Base-by-base conservation (phyloP, 768 basidiomycete species). In the Crepidotus variabilis region DNA sequence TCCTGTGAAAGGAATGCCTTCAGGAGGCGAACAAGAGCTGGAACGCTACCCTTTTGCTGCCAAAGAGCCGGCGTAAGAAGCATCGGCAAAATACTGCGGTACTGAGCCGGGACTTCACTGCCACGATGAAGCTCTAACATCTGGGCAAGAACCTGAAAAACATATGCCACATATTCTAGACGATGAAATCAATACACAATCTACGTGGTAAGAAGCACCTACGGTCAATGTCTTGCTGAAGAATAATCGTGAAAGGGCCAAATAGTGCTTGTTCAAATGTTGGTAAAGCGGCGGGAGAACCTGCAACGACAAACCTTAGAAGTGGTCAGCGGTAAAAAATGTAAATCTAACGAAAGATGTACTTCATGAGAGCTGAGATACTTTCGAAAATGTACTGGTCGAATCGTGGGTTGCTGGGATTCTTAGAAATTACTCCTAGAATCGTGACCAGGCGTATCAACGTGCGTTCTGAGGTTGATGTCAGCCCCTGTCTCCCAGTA, bases 311-410 rank as follows among this genome's bases (percentile, higher is more conserved):
- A 65, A 96, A 98, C 61, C 93, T n/a, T 93, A 50, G 20, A 51
- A 22, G 32, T 45, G 9, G 23, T 47, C 49, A 39, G 18, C 18
- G 50, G 56, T 52, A 10, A 43, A 43, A 43, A 22, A 55, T 23
- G 20, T 35, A n/a, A 36, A 50, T 56, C 51, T 18, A 23, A 1
- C 45, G 46, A 21, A 28, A 28, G n/a, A 58, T 71, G 24, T 55
- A 91, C 91, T 92, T 83, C 77, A 97, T 88, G 62, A 99, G 74
- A 1, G 88, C 95, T n/a, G 95, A 89, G 43, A 99, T 85, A 67
- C 90, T 90, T 74, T 99, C 96, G 65, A 99, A 98, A 60, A 94
- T 90, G 67, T 92, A 97, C 69, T 98, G 97, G 69, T 97, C 95
- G 71, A 99, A 98, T 61, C 88, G 87, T 1, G 97, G 97, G 71